Evolutionary conservation across 1,284 basidiomycete species (phyloP).

Genomic region (Phylloporus gajari): DNA sequence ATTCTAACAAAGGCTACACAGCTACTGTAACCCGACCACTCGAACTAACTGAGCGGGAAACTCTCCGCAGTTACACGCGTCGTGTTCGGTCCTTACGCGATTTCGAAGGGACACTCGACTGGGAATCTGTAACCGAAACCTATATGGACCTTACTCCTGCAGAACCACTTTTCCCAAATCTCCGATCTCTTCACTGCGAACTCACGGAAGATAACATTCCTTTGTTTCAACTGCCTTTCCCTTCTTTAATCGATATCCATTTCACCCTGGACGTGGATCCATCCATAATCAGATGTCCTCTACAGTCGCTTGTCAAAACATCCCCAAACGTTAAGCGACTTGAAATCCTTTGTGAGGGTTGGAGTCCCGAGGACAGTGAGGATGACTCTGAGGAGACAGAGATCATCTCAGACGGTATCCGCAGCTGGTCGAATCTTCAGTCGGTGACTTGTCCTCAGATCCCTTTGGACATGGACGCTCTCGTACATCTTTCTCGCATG

Average conservation of each 20-base stretch:
- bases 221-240: neutral
- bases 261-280: neutral
- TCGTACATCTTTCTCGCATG: neutral
- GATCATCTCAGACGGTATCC: neutral
- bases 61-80: neutral
- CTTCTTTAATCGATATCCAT: neutral
- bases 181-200: neutral
- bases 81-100: neutral
- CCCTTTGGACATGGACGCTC: neutral
- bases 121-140: neutral
- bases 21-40: neutral
- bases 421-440: neutral
- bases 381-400: no score
- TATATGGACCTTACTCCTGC: neutral
- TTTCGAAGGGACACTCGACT: neutral
- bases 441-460: neutral
- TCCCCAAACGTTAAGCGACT: neutral
- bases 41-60: neutral
- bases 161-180: neutral
- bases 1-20: neutral
- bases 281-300: no score
- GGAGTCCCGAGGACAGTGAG: neutral
- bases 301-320: neutral
- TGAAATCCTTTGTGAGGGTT: neutral
- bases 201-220: neutral